Evolutionary conservation across 768 basidiomycete species (phyloP), one percentile per base, ranked within the genome.

Genomic region (Nidula microcarpa): DNA sequence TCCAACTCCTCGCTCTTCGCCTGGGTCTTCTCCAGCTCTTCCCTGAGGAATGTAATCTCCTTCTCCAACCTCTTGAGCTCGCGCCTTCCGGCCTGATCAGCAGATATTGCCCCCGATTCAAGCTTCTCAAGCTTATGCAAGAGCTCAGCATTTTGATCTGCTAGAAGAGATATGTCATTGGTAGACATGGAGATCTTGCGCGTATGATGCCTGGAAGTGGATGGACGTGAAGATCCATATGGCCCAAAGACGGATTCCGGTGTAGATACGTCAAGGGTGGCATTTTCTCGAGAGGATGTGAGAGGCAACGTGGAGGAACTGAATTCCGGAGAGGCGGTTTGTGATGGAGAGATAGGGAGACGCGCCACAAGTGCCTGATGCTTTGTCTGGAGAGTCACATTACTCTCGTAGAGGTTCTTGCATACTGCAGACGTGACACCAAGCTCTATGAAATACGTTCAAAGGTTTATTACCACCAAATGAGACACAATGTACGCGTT

Each of bases 81-180:
- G 34, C 82, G 79, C 54, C 85, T 78, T 10, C 91, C 89, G 1
- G 77, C 74, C 36, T 79, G 78, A 58, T 94, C 90, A 2, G 86
- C 76, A 43, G 79, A 78, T 9, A 66, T 67, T 13, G 90, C 83
- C 55, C 93, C 91, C 1, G 76, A 66, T 64, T 94, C 88, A 8
- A 94, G 77, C 55, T 79, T 78, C 67, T 92, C 87, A 5, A 94
- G 76, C 57, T 91, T 90, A 23, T 77, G 69, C 4, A 89, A 69
- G 13, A 94, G 83, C 57, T 94, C 90, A 0, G 85, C 82, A 60
- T 94, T 94, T 68, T 94, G 91, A 61, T 91, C 88, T 0, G 88
- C 80, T 43, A 94, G 80, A 6, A 80, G 73, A 2, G 84, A 80
- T 30, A 94, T 76, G 53, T 91, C 89, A 13, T 78, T 70, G 1